phyloP scores from a whole-genome alignment of 2,329 filamentous ascomycete species.

The Metarhizium robertsii region DNA sequence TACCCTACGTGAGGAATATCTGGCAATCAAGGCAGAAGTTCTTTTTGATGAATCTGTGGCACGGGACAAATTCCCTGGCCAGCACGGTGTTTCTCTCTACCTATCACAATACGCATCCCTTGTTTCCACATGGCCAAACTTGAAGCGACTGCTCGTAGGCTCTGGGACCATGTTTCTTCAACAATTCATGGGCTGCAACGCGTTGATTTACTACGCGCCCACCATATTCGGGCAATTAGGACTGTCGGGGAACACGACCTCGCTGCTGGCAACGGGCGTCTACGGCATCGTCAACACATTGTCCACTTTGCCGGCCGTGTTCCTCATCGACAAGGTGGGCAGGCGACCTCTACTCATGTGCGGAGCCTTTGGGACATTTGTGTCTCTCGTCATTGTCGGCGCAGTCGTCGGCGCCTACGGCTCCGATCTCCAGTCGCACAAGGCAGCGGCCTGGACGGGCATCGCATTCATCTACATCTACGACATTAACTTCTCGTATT shows the following conservation, averaged over 20 bases:
- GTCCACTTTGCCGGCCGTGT: slow-evolving; percentile 30
- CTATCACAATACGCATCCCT: slow-evolving; percentile 21
- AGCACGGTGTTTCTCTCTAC: slow-evolving; percentile 19
- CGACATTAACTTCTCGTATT: slow-evolving; percentile 55
- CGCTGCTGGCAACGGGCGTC: slow-evolving; percentile 46
- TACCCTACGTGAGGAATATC: slow-evolving; percentile 21
- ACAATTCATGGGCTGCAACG: slow-evolving; percentile 38
- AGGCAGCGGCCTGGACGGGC: slow-evolving; percentile 40
- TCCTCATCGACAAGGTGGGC: slow-evolving; percentile 45
- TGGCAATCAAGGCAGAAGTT: slow-evolving; percentile 28
- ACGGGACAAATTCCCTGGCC: slow-evolving; percentile 19
- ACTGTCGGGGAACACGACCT: slow-evolving; percentile 29
- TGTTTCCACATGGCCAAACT: slow-evolving; percentile 18
- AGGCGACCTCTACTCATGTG: slow-evolving; percentile 54
- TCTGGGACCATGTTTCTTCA: slow-evolving; percentile 48
- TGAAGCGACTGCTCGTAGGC: slow-evolving; percentile 41
- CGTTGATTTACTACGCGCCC: slow-evolving; percentile 38
- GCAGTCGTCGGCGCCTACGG: slow-evolving; percentile 35
- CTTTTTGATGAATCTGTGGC: slow-evolving; percentile 23
- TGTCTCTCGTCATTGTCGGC: slow-evolving; percentile 46
- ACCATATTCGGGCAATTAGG: slow-evolving; percentile 36
- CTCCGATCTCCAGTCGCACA: slow-evolving; percentile 21
- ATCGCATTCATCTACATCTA: slow-evolving; percentile 58
- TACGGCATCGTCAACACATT: slow-evolving; percentile 47
- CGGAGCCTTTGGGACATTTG: slow-evolving; percentile 54